Base-by-base conservation (phyloP, 2,329 filamentous ascomycete genomes). In the Aureobasidium pullulans region DNA sequence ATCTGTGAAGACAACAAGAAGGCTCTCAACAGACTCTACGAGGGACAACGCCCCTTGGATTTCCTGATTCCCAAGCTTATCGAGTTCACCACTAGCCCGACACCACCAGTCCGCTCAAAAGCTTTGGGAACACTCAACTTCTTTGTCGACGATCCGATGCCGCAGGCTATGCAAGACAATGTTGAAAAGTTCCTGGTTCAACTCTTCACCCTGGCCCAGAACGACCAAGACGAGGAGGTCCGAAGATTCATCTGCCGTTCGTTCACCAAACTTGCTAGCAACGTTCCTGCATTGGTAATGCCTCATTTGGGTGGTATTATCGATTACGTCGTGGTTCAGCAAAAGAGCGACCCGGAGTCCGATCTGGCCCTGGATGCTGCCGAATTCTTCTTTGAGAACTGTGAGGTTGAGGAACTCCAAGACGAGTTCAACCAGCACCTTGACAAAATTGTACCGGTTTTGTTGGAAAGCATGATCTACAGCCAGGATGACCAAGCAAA, bases 1-100 rank as follows among this genome's bases (percentile, higher is more conserved):
- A 92, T 99, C 62, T 99, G 94, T 75, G 94, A 99, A 75, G 94
- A 99, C 75, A 96, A 96, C 76, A 86, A 84, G 69, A 90, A 88
- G 70, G 81, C 90, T 61, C 79, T 99, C 57, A 90, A 96, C 74
- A 86, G 87, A 67, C 90, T 96, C 64, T 90, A 96, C 71, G 86
- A 91, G 69, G 90, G 91, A 62, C 87, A 96, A 73, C 83, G 91
- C 60, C 94, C 94, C 1, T 83, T 97, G 62, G 88, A 88, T 71
- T 87, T 91, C 67, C 84, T 99, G 47, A 86, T 97, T 52, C 94
- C 94, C 10, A 93, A 95, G 74, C 81, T 99, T 62, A 85, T 99
- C 66, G 83, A 92, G 60, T 94, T 95, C 62, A 94, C 90, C 54
- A 84, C 86, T 66, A 92, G 85, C 73, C 79, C 84, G 7, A 82